Base-by-base conservation (phyloP, 441 rosid genomes). In the Erodium moschatum region DNA sequence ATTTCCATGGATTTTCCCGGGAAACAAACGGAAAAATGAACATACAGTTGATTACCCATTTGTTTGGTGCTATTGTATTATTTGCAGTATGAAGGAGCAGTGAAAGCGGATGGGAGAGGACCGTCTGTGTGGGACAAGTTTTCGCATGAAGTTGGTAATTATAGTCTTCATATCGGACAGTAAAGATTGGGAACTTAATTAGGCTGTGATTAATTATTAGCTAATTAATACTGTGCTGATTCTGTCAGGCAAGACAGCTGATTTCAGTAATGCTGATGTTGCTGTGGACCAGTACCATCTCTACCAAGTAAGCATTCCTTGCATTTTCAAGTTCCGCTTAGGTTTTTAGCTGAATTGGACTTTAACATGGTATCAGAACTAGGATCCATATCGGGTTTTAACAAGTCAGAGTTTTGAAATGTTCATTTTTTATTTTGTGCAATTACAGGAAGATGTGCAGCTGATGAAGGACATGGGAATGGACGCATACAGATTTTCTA, bases 81-180 rank as follows among this genome's bases (percentile, higher is more conserved):
- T 50, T 44, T 77, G 75, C 80, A 95, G 99, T 76, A 86, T 29
- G 99, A 95, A 73, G 99, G 99, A 71, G 99, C 99, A 27, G 97
- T 89, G 75, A 85, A 87, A 72, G 95, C 74, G 73, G 97, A 81
- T 5, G 99, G 97, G 27, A 87, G 97, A 74, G 95, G 96, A 56
- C 85, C 83, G 0, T 83, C 97, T 44, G 67, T 92, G 52, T 95
- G 99, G 99, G 98, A 92, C 80, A 79, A 75, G n/a, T 94, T 86
- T 67, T 83, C 97, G 11, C 99, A 94, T 77, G 61, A 85, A 70
- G 83, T 74, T 67, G 97, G 92, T 85, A 81, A 72, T 0, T 29
- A 29, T 29, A 29, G 29, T 24, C 29, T 24, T 24, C 29, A 24
- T 24, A 40, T 40, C 10, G 9, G 9, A 40, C 2, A 40, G 2